These are phyloP conservation scores for Melocanna baccifera DNA, from an alignment of 176 grass and related monocot species.

Conservation along the genomic window DNA sequence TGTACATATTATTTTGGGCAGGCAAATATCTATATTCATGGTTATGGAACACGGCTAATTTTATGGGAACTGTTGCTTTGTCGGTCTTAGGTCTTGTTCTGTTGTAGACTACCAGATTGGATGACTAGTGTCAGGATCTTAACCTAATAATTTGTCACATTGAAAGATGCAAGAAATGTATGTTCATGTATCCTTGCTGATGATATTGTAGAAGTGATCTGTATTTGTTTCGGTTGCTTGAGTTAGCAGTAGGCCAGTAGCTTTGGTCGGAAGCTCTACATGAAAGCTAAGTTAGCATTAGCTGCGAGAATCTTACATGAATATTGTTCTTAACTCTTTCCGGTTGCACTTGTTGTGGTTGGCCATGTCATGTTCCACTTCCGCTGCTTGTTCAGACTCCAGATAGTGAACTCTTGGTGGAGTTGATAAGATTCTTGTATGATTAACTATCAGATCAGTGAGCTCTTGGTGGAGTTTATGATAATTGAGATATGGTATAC, in stretches of 20 bases:
- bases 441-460: background rate
- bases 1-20: conserved; percentile 42
- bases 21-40: conserved; percentile 19
- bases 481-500: background rate
- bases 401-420: background rate
- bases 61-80: conserved; percentile 27
- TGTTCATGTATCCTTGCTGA: background rate
- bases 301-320: background rate
- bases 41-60: conserved; percentile 28
- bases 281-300: background rate
- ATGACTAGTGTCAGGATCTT: background rate
- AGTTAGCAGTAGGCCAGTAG: conserved; percentile 13
- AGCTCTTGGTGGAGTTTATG: background rate
- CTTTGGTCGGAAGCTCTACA: conserved; percentile 1
- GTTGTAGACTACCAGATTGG: conserved; percentile 15
- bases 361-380: background rate
- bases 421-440: background rate
- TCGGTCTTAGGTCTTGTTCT: conserved; percentile 9
- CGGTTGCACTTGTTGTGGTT: background rate
- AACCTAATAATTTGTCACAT: background rate
- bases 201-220: conserved; percentile 10
- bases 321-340: background rate
- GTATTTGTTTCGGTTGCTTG: conserved; percentile 5
- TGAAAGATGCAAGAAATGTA: conserved; percentile 10
- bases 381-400: background rate